These are phyloP conservation scores for Fraxinus cuspidata DNA, from an alignment of 257 asterid species.

Conservation along the genomic window DNA sequence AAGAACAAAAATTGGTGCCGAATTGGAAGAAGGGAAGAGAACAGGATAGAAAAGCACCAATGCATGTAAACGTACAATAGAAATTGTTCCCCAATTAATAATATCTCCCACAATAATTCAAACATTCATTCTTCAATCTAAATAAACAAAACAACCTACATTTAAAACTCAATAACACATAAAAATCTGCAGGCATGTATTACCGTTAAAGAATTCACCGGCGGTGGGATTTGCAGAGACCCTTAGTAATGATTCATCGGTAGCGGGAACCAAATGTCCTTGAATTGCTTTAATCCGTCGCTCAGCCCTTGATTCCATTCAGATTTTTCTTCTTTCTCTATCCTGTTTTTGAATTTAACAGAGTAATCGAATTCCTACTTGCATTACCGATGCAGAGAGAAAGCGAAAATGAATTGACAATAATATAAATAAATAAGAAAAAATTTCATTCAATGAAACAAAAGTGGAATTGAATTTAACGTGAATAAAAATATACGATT, in stretches of 20 bases:
- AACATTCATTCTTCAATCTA: background rate
- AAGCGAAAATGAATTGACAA: background rate
- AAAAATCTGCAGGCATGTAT: background rate
- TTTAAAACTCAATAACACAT: background rate
- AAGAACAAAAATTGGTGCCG: too few species aligned
- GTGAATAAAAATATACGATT: background rate
- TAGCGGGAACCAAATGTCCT: constrained; percentile 55
- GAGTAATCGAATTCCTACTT: background rate
- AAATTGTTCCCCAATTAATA: background rate
- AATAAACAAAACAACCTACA: background rate
- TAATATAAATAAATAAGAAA: background rate
- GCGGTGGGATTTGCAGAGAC: constrained; percentile 60
- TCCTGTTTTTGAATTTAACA: background rate
- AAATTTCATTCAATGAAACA: background rate
- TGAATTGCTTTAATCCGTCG: constrained; percentile 75
- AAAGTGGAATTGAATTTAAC: background rate
- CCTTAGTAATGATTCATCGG: constrained; percentile 34
- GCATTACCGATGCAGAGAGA: background rate
- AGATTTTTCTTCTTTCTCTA: background rate
- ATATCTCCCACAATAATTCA: background rate
- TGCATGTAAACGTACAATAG: background rate
- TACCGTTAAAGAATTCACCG: constrained; percentile 67
- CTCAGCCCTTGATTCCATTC: constrained; percentile 64
- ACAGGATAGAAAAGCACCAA: background rate
- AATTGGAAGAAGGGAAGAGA: background rate